Evolutionary conservation across 768 basidiomycete species (phyloP).

Genomic region (Lentinula guzmanii): DNA sequence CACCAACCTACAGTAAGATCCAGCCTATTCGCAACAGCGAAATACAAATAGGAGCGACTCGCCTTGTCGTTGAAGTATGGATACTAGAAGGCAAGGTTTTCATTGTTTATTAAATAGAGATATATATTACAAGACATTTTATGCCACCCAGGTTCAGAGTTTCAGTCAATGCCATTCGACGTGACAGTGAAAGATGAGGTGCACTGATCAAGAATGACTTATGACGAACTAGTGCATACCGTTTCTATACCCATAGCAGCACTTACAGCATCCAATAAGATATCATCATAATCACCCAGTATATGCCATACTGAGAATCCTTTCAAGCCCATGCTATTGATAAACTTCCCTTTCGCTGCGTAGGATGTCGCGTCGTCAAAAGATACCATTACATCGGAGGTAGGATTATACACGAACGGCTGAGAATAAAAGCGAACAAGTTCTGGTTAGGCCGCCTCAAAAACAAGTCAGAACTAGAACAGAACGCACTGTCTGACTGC

Average conservation of each 20-base stretch:
- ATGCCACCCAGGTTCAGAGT: background rate
- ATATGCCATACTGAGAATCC: constrained; percentile 70
- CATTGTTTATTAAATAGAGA: too few relatives aligned
- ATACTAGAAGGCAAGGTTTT: too few relatives aligned
- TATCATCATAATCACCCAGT: constrained; percentile 52
- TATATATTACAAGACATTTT: too few relatives aligned
- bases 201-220: background rate
- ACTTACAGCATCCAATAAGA: constrained; percentile 51
- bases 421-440: constrained; percentile 17
- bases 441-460: background rate
- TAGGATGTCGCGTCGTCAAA: constrained; percentile 64
- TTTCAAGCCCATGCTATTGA: constrained; percentile 41
- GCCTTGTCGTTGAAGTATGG: too few relatives aligned
- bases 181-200: background rate
- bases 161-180: background rate
- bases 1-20: too few relatives aligned
- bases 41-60: too few relatives aligned
- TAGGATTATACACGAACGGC: constrained; percentile 63
- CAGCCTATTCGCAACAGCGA: too few relatives aligned
- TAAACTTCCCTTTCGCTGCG: constrained; percentile 55
- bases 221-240: constrained; percentile 3
- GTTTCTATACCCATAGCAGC: constrained; percentile 20
- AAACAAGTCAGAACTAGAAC: background rate
- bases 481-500: constrained; percentile 63
- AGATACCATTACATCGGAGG: constrained; percentile 51